phyloP scores from a whole-genome alignment of 1,284 basidiomycete species.

The Spongiforma sp. region DNA sequence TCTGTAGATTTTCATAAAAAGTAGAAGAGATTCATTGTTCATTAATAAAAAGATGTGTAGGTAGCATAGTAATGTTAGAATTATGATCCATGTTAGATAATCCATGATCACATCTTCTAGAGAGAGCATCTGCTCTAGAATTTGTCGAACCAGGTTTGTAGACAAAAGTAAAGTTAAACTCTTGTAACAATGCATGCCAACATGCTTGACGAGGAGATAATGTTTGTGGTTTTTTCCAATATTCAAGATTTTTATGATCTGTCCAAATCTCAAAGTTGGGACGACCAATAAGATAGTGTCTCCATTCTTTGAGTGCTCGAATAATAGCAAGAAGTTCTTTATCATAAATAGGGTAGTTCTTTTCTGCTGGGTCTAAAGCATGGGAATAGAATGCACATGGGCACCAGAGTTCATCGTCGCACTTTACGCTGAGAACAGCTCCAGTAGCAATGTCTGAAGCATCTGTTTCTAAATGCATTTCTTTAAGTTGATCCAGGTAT shows the following conservation, averaged over 20 bases:
- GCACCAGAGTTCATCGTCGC: neutral
- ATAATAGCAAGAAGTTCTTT: neutral
- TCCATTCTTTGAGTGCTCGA: neutral
- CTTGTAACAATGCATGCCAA: neutral
- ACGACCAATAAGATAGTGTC: neutral
- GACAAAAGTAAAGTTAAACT: neutral
- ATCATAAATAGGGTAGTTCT: neutral
- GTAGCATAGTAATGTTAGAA: too few relatives aligned
- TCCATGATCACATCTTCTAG: neutral
- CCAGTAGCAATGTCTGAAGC: neutral
- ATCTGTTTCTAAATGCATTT: neutral
- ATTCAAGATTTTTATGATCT: neutral
- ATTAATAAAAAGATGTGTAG: neutral
- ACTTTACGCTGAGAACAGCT: neutral
- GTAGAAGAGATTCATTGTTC: neutral
- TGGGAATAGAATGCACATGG: neutral
- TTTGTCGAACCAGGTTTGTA: neutral
- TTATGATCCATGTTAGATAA: too few relatives aligned
- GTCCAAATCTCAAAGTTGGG: neutral
- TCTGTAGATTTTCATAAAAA: neutral
- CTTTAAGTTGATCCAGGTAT: neutral
- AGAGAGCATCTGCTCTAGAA: neutral
- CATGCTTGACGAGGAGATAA: neutral
- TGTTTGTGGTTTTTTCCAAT: neutral
- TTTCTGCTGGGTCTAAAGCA: neutral